Evolutionary conservation across 2,329 filamentous ascomycete species (phyloP).

Genomic region (Ciborinia camelliae): DNA sequence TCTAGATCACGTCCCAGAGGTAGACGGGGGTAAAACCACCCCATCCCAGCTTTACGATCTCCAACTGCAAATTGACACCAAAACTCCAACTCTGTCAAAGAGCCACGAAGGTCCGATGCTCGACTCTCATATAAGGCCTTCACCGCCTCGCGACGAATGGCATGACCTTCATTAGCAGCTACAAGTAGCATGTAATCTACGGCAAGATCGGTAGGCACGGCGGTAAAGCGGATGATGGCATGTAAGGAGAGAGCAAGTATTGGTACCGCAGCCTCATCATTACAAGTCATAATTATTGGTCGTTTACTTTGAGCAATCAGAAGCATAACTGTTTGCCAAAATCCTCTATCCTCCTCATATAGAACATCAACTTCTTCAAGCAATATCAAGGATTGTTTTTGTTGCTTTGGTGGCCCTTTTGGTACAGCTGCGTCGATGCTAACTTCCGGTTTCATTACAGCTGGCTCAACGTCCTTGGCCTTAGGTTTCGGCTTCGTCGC

Average conservation of each 20-base stretch:
- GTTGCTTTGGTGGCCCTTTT: conserved; percentile 40
- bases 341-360: conserved; percentile 93
- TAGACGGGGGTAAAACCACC: conserved; percentile 83
- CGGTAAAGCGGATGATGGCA: conserved; percentile 74
- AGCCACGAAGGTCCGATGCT: conserved; percentile 70
- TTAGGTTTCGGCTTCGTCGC: conserved; percentile 30
- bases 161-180: conserved; percentile 85
- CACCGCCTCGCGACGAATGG: conserved; percentile 65
- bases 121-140: conserved; percentile 67
- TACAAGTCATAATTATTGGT: conserved; percentile 94
- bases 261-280: conserved; percentile 80
- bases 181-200: conserved; percentile 78
- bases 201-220: conserved; percentile 63
- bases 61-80: conserved; percentile 98
- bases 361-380: conserved; percentile 91
- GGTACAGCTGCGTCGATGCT: conserved; percentile 12
- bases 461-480: conserved; percentile 30
- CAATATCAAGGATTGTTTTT: conserved; percentile 92
- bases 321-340: conserved; percentile 78
- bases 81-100: conserved; percentile 81
- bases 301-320: conserved; percentile 82
- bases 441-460: conserved; percentile 28
- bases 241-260: conserved; percentile 72
- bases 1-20: conserved; percentile 69
- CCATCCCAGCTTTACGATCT: conserved; percentile 79